These are phyloP conservation scores for Ceratocystis ficicola DNA, from an alignment of 2,329 filamentous ascomycete species.

Conservation along the genomic window DNA sequence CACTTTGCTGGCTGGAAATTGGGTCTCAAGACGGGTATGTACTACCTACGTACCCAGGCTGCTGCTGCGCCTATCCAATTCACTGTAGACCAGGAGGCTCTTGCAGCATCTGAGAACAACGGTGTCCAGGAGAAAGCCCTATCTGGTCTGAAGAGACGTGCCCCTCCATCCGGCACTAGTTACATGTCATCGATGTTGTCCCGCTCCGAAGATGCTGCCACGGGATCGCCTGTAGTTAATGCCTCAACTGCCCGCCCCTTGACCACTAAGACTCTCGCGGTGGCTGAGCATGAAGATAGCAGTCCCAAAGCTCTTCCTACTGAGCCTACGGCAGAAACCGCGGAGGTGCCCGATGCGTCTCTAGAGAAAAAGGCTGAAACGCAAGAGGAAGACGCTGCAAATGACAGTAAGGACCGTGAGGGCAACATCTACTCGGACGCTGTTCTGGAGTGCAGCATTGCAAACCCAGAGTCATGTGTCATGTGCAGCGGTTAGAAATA, in stretches of 20 bases:
- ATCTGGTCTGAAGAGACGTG: slow-evolving; percentile 55
- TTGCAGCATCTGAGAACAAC: slow-evolving; percentile 75
- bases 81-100: slow-evolving; percentile 91
- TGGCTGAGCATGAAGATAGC: slow-evolving; percentile 45
- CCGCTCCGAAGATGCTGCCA: slow-evolving; percentile 53
- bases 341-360: slow-evolving; percentile 51
- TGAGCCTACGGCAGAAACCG: slow-evolving; percentile 53
- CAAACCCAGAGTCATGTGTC: slow-evolving; percentile 85
- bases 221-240: slow-evolving; percentile 40
- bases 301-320: slow-evolving; percentile 66
- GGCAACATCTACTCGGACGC: slow-evolving; percentile 92
- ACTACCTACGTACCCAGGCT: slow-evolving; percentile 97
- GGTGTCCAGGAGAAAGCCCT: slow-evolving; percentile 46
- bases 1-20: slow-evolving; percentile 99
- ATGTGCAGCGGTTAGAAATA: slow-evolving; percentile 82
- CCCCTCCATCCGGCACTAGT: slow-evolving; percentile 40
- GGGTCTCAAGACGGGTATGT: slow-evolving; percentile 99
- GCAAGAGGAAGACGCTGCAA: slow-evolving; percentile 62
- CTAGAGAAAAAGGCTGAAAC: slow-evolving; percentile 38
- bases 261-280: slow-evolving; percentile 58
- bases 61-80: slow-evolving; percentile 96
- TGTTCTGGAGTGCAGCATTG: slow-evolving; percentile 86
- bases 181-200: slow-evolving; percentile 48
- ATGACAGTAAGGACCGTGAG: slow-evolving; percentile 62
- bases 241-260: slow-evolving; percentile 50